These are phyloP conservation scores for Theobroma grandiflorum DNA, from an alignment of 441 rosid genomes.

Conservation along the genomic window DNA sequence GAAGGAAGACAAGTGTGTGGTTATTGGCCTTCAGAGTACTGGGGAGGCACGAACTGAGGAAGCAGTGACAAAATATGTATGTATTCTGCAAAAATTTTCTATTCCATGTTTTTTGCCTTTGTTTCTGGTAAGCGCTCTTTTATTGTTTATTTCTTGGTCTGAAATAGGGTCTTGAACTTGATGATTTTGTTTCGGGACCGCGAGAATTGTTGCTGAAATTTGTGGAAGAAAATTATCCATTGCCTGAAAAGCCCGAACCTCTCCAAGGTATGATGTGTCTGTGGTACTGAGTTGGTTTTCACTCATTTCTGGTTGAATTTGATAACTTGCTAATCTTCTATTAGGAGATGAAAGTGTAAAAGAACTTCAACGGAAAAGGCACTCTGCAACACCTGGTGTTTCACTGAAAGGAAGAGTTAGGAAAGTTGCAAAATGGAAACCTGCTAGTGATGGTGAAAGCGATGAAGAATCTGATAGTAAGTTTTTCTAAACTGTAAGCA, in stretches of 20 bases:
- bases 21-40: conserved; percentile 98
- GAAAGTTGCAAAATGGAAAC: conserved; percentile 92
- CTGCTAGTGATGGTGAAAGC: conserved; percentile 88
- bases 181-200: conserved; percentile 99
- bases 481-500: conserved; percentile 37
- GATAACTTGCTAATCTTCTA: conserved; percentile 26
- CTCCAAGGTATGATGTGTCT: conserved; percentile 62
- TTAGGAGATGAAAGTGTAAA: conserved; percentile 89
- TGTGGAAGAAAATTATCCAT: conserved; percentile 97
- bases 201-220: conserved; percentile 97
- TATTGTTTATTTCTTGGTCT: conserved; percentile 28
- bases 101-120: conserved; percentile 26
- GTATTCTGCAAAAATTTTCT: conserved; percentile 41
- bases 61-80: conserved; percentile 97
- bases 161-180: conserved; percentile 92
- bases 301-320: conserved; percentile 21
- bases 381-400: conserved; percentile 90
- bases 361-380: conserved; percentile 97
- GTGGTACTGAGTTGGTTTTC: conserved; percentile 30
- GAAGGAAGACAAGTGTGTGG: conserved; percentile 83
- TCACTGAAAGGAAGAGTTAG: conserved; percentile 96
- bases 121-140: conserved; percentile 13
- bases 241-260: conserved; percentile 97
- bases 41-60: conserved; percentile 99
- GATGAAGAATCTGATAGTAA: conserved; percentile 88